Evolutionary conservation across 169 alveolate genomes (phyloP).

Genomic region (Gregarina niphandrodes): DNA sequence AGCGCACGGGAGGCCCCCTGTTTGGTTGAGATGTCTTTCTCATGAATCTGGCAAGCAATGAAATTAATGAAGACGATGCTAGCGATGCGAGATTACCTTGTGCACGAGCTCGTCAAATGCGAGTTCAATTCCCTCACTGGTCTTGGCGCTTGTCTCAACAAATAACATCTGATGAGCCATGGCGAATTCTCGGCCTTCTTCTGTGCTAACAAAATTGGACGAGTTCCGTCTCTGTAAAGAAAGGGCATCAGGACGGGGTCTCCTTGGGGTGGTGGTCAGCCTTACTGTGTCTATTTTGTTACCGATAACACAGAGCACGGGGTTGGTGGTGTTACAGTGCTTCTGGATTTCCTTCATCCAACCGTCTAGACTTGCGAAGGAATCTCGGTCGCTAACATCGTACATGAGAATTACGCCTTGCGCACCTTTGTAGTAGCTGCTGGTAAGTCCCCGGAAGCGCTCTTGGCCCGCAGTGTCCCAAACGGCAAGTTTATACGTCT

Average conservation of each 20-base stretch:
- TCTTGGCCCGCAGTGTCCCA: constrained; percentile 95
- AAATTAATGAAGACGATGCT: no score
- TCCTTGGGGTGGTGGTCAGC: background rate
- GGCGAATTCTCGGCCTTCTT: background rate
- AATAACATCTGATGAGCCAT: background rate
- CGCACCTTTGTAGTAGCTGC: constrained; percentile 81
- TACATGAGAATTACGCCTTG: constrained; percentile 33
- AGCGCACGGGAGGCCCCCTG: no score
- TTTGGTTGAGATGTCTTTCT: no score
- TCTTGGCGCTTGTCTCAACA: background rate
- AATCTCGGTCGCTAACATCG: background rate
- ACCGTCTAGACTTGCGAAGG: background rate
- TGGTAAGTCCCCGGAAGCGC: constrained; percentile 70
- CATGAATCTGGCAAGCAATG: no score
- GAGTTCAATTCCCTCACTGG: background rate
- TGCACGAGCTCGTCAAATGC: background rate
- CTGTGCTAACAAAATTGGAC: background rate
- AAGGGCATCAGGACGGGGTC: no score
- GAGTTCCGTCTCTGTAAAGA: no score
- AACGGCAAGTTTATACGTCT: constrained; percentile 6
- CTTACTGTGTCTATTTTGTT: background rate
- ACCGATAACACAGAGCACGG: background rate
- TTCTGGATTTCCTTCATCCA: background rate
- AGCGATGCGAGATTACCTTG: no score
- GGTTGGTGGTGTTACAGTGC: background rate